Evolutionary conservation across 306 rosid species (phyloP).

Genomic region (Fragaria nilgerrensis): DNA sequence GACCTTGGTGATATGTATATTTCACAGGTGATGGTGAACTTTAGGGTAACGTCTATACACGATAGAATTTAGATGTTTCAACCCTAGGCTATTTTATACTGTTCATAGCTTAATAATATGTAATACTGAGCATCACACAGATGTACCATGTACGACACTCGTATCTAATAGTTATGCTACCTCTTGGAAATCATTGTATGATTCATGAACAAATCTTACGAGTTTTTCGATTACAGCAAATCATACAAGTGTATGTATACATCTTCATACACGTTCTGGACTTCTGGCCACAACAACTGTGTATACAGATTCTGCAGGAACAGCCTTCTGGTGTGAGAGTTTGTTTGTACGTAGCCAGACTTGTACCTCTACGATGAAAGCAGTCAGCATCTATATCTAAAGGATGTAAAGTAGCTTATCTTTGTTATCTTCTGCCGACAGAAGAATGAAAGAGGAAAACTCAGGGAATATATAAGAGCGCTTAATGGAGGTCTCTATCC

Average conservation of each 20-base stretch:
- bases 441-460: background rate
- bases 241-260: background rate
- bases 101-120: background rate
- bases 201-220: background rate
- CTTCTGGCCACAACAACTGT: background rate
- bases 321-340: background rate
- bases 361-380: background rate
- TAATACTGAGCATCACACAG: background rate
- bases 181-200: background rate
- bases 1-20: background rate
- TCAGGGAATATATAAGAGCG: background rate
- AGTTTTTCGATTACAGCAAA: background rate
- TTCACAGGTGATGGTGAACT: background rate
- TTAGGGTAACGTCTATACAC: background rate
- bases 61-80: background rate
- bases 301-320: background rate
- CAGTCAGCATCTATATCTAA: background rate
- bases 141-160: background rate
- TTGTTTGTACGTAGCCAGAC: background rate
- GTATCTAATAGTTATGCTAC: background rate
- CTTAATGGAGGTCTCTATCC: conserved; percentile 11
- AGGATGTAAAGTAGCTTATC: background rate
- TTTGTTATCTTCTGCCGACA: conserved; percentile 11
- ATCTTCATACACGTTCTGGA: background rate
- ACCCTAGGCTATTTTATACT: background rate